phyloP scores from a whole-genome alignment of 2,329 filamentous ascomycete genomes.

The Beauveria medogensis region DNA sequence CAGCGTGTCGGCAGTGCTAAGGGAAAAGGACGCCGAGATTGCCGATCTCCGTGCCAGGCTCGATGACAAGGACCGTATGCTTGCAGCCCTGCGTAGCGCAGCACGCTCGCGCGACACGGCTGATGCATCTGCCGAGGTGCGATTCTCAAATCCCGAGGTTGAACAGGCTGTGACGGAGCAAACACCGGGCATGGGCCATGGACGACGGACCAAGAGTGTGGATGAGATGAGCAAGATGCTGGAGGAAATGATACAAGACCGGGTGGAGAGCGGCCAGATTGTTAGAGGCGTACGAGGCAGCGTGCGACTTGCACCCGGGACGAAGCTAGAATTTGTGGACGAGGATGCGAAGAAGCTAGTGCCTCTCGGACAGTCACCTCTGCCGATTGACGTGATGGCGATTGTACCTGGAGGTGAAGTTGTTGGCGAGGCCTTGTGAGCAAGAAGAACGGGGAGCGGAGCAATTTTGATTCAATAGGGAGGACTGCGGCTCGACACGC shows the following conservation, averaged over 20 bases:
- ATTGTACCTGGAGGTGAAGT: constrained; percentile 15
- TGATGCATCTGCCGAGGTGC: constrained; percentile 39
- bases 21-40: constrained; percentile 90
- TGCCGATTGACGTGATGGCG: constrained; percentile 15
- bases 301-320: constrained; percentile 47
- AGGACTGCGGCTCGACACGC: background rate
- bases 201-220: constrained; percentile 58
- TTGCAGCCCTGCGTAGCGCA: constrained; percentile 75
- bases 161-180: constrained; percentile 13
- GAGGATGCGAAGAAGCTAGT: constrained; percentile 30
- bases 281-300: constrained; percentile 60
- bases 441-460: background rate
- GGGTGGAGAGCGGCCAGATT: constrained; percentile 67
- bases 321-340: constrained; percentile 29
- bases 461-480: background rate
- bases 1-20: constrained; percentile 62
- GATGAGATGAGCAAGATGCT: constrained; percentile 91
- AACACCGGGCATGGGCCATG: constrained; percentile 25
- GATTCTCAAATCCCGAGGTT: constrained; percentile 21
- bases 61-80: constrained; percentile 93
- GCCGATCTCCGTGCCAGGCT: constrained; percentile 79
- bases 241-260: constrained; percentile 92
- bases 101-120: constrained; percentile 79
- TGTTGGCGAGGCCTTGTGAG: constrained; percentile 19
- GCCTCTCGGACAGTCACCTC: constrained; percentile 31